These are phyloP conservation scores for Vicia sativa DNA, from an alignment of 306 rosid species.

Conservation along the genomic window DNA sequence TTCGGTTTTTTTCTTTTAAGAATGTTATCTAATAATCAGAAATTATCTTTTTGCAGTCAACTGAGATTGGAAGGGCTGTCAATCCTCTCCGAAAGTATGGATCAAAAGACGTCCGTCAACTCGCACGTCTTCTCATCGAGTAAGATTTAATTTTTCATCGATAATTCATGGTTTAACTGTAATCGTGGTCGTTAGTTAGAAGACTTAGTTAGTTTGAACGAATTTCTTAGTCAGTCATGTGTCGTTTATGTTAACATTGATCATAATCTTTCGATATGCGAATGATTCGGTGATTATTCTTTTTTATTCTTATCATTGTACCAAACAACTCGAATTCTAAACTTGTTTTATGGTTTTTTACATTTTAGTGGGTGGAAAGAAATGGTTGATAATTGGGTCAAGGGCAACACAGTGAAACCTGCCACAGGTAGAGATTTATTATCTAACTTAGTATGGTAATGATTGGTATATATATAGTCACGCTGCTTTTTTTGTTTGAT, in stretches of 20 bases:
- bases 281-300: conserved; percentile 13
- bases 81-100: conserved; percentile 69
- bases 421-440: conserved; percentile 43
- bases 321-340: conserved; percentile 31
- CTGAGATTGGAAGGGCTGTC: conserved; percentile 93
- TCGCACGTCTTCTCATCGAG: conserved; percentile 68
- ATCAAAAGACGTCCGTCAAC: conserved; percentile 57
- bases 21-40: conserved; percentile 16
- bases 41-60: conserved; percentile 62
- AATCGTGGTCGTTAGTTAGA: neutral
- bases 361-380: conserved; percentile 72
- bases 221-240: conserved; percentile 20
- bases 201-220: conserved; percentile 19
- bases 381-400: conserved; percentile 83
- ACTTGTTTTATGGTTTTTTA: conserved; percentile 14
- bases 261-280: conserved; percentile 8
- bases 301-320: neutral
- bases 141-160: conserved; percentile 45
- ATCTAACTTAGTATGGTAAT: conserved; percentile 12
- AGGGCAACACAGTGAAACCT: conserved; percentile 50
- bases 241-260: conserved; percentile 5
- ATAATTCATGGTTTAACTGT: neutral
- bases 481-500: neutral
- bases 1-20: conserved; percentile 14
- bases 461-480: conserved; percentile 12